phyloP scores from a whole-genome alignment of 306 rosid genomes.

The Gastrolobium bilobum region DNA sequence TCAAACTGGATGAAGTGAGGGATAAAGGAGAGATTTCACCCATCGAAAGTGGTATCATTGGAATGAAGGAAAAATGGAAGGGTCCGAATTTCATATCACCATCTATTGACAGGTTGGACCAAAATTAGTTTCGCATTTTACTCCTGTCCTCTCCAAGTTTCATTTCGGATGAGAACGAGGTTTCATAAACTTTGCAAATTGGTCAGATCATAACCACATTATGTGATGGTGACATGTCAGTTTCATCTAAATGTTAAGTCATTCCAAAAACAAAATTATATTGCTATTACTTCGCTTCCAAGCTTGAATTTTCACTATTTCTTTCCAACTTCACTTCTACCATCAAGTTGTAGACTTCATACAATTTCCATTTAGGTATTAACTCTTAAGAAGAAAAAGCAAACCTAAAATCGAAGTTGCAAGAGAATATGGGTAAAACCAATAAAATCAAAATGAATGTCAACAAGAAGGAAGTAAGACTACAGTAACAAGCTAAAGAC shows the following conservation, averaged over 20 bases:
- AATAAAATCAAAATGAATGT: constrained; percentile 24
- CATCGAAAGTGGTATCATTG: background rate
- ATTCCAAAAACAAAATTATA: background rate
- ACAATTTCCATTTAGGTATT: constrained; percentile 9
- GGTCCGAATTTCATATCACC: background rate
- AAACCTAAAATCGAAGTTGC: constrained; percentile 16
- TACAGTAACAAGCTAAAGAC: constrained; percentile 23
- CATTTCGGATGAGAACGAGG: background rate
- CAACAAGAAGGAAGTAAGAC: constrained; percentile 18
- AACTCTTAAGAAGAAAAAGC: constrained; percentile 20
- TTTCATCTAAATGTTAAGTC: constrained; percentile 8
- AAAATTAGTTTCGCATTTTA: constrained; percentile 22
- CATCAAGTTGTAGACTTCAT: background rate
- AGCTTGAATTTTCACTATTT: background rate
- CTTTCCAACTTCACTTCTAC: constrained; percentile 11
- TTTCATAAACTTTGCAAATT: constrained; percentile 18
- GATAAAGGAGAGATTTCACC: constrained; percentile 11
- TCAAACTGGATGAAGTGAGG: constrained; percentile 4
- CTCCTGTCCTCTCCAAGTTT: background rate
- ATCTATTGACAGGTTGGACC: background rate
- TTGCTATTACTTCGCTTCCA: constrained; percentile 23
- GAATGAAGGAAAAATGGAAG: constrained; percentile 2
- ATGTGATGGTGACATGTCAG: background rate
- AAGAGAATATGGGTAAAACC: constrained; percentile 18
- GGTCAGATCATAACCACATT: constrained; percentile 1